phyloP scores from a whole-genome alignment of 1,284 basidiomycete species.

The Ceratobasidium sp. region DNA sequence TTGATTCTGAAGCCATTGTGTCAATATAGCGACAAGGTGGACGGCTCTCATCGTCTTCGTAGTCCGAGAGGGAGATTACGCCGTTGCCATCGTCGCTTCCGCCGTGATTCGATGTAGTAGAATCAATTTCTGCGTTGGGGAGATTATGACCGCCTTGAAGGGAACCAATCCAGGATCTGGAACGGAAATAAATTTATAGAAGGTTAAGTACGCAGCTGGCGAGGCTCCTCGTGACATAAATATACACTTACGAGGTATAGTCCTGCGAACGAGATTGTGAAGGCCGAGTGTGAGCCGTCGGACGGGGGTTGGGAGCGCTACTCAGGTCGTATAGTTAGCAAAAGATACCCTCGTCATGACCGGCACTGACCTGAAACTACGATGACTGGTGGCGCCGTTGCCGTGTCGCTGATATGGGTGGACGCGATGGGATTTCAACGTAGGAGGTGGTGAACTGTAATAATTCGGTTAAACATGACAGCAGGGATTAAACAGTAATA shows the following conservation, averaged over 20 bases:
- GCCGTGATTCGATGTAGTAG: neutral
- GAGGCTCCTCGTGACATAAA: neutral
- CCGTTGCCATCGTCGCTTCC: neutral
- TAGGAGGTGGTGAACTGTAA: neutral
- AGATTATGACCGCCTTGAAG: neutral
- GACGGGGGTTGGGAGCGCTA: neutral
- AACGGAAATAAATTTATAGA: neutral
- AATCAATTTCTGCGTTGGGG: neutral
- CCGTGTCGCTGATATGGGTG: neutral
- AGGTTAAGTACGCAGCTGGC: neutral
- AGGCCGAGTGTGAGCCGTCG: neutral
- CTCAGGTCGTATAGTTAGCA: too few species aligned
- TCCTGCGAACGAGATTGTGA: neutral
- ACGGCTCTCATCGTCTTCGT: neutral
- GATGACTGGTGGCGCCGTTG: neutral
- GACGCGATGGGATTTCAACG: neutral
- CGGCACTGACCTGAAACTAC: neutral
- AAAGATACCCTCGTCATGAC: too few species aligned
- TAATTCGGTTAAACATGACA: neutral
- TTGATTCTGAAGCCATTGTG: neutral
- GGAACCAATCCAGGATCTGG: constrained; percentile 1
- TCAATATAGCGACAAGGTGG: neutral
- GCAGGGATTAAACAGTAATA: neutral
- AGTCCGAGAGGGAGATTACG: neutral
- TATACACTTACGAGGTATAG: neutral